Evolutionary conservation across 495 filamentous ascomycete species (phyloP).

Genomic region (Bombardia bombarda): DNA sequence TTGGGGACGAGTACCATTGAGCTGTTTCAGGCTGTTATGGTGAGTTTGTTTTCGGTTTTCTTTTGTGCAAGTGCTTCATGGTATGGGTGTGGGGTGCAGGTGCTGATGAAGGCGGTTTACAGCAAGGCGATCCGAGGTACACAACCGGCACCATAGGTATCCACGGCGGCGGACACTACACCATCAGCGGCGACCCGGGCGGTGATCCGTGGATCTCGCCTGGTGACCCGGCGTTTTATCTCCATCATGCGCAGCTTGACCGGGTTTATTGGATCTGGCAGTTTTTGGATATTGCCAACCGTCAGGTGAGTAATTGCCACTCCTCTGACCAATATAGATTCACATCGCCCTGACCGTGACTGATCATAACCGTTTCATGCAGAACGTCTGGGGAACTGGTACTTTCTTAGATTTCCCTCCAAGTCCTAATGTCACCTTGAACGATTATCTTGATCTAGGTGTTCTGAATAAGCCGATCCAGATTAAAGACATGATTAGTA

Average conservation of each 20-base stretch:
- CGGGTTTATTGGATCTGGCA: slow-evolving; percentile 67
- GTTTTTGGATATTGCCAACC: slow-evolving; percentile 38
- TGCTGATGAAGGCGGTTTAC: no score
- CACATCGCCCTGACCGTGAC: not conserved
- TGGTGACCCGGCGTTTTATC: slow-evolving; percentile 60
- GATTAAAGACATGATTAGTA: slow-evolving; percentile 21
- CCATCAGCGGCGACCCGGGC: slow-evolving; percentile 25
- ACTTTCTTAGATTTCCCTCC: slow-evolving; percentile 28
- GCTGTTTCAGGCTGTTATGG: slow-evolving; percentile 38
- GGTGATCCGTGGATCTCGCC: slow-evolving; percentile 49
- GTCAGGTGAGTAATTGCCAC: no score
- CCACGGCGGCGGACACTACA: slow-evolving; percentile 56
- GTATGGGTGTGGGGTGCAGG: no score
- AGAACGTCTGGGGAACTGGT: slow-evolving; percentile 31
- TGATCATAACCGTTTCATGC: slow-evolving; percentile 16
- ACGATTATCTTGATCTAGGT: slow-evolving; percentile 16
- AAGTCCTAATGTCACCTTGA: slow-evolving; percentile 23
- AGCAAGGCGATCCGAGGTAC: slow-evolving; percentile 38
- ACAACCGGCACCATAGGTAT: slow-evolving; percentile 38
- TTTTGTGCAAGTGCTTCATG: no score
- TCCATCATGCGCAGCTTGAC: slow-evolving; percentile 62
- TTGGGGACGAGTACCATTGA: slow-evolving; percentile 32
- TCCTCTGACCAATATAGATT: no score
- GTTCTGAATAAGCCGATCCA: slow-evolving; percentile 5
- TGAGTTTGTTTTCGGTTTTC: no score